Base-by-base conservation (phyloP, 768 basidiomycete genomes). In the Amanita muscaria region DNA sequence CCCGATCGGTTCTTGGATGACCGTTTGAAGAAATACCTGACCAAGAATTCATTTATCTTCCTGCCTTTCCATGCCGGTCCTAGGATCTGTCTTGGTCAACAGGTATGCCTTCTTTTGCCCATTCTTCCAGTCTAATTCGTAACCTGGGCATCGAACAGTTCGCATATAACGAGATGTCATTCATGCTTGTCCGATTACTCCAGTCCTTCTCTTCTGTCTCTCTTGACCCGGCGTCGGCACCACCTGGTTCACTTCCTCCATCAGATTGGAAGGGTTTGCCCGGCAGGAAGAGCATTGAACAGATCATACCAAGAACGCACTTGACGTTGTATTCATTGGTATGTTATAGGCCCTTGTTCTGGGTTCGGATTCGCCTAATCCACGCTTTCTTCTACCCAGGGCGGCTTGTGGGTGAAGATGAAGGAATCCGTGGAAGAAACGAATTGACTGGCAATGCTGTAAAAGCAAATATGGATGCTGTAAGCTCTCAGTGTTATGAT, bases 1-100 rank as follows among this genome's bases (percentile, higher is more conserved):
- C 82, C 83, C 0, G 80, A 83, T 48, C 73, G 82, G 3, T 85
- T 80, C 66, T 64, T 84, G 34, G 83, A 83, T 54, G 66, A 76
- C 8, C 67, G 82, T 8, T 58, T 82, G 25, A 69, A 76, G 50
- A 76, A 74, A 52, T 80, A 82, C 46, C 66, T 84, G 22, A 63
- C 73, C 22, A 69, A 73, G 29, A 80, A 82, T 50, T 72, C 79
- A 0, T 83, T 79, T 63, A 80, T 83, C 46, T 87, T 86, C 64
- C 66, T 83, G 3, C 79, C 78, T 12, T 80, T 80, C 64, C 79
- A 78, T 46, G 76, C 71, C 2, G 72, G 72, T 12, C 78, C 77
- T 5, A 67, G 76, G 12, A 77, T 79, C 42, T 79, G 77, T 49
- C 67, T 77, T 4, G 77, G 77, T 4, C 78, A 80, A 62, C 75